A percentile compares a stretch with the other conserved stretches of the same genome.
These are phyloP conservation scores for Curvularia eragrostidis DNA, from an alignment of 2,329 filamentous ascomycete genomes.

Conservation along the genomic window DNA sequence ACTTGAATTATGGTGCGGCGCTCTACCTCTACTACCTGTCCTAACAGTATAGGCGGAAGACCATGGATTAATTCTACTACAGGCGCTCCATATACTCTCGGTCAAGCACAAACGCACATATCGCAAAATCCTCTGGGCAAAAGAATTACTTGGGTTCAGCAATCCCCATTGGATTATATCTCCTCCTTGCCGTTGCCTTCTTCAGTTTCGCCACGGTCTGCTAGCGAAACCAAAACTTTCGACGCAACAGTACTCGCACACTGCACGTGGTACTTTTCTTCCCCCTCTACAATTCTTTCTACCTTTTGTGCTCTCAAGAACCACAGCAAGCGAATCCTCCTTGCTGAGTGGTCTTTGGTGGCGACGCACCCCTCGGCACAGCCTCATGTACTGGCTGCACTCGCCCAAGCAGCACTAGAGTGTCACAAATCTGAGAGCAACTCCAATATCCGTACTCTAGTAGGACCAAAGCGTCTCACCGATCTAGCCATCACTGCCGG, in stretches of 20 bases:
- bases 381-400: conserved; percentile 61
- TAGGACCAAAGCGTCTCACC: conserved; percentile 54
- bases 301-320: conserved; percentile 42
- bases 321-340: conserved; percentile 47
- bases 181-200: conserved; percentile 12
- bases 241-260: conserved; percentile 60
- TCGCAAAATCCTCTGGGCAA: conserved; percentile 50
- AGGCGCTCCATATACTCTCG: conserved; percentile 55
- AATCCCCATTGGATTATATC: conserved; percentile 41
- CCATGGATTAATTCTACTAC: conserved; percentile 5
- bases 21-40: conserved; percentile 4
- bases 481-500: conserved; percentile 46
- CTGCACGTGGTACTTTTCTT: conserved; percentile 62
- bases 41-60: not conserved
- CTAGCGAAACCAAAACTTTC: conserved; percentile 36
- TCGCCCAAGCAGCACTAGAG: conserved; percentile 56
- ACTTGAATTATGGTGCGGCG: conserved; percentile 54
- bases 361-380: conserved; percentile 50
- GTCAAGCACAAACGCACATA: conserved; percentile 58
- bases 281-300: conserved; percentile 43
- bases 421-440: conserved; percentile 47
- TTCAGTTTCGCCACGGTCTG: conserved; percentile 9
- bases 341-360: conserved; percentile 58
- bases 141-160: conserved; percentile 55
- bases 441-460: conserved; percentile 58